Evolutionary conservation across 306 rosid genomes (phyloP), one percentile per base, ranked within the genome.

Genomic region (Rubus parviflorus): DNA sequence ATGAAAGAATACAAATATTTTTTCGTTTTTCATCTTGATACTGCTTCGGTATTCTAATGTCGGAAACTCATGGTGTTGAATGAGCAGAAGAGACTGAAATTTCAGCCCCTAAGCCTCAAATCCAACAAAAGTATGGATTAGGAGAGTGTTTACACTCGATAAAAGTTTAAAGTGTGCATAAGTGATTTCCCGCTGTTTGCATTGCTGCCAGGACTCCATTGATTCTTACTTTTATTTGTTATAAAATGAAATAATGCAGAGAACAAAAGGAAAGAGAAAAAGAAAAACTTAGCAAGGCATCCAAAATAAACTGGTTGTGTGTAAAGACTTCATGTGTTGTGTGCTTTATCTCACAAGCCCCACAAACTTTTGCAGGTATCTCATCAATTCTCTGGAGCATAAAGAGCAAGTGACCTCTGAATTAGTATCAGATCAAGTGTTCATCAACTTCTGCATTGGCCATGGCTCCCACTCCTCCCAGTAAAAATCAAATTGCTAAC

Each of bases 381-480:
- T 41, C 41, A 47, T 46, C 15, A 22, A 57, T 51, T 7, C 8
- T 70, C 45, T 71, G 46, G 74, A 30, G n/a, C 61, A 69, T n/a
- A 13, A 46, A 57, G 43, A 60, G 20, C 71, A 70, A 60, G 72
- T 20, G 51, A 6, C 19, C 64, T 11, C 37, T 58, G 11, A 51
- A 73, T 63, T 79, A 42, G 42, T 8, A 17, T 15, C 48, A n/a
- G 23, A 65, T 53, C 22, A 30, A 14, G 58, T 66, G 52, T n/a
- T 53, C 47, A 13, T 62, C 68, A 79, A 22, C 17, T 37, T 37
- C 25, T 72, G 76, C n/a, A 1, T 11, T 19, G 49, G 37, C 56
- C 58, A 93, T 92, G 98, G 58, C 90, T 49, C 37, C 83, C 4
- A n/a, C 4, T 8, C 53, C 90, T 49, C 37, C 83, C 4, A n/a